Percentiles rank a stretch among this genome's conserved stretches.
These are phyloP conservation scores for Hypomontagnella monticulosa DNA, from an alignment of 495 filamentous ascomycete species.

Conservation along the genomic window DNA sequence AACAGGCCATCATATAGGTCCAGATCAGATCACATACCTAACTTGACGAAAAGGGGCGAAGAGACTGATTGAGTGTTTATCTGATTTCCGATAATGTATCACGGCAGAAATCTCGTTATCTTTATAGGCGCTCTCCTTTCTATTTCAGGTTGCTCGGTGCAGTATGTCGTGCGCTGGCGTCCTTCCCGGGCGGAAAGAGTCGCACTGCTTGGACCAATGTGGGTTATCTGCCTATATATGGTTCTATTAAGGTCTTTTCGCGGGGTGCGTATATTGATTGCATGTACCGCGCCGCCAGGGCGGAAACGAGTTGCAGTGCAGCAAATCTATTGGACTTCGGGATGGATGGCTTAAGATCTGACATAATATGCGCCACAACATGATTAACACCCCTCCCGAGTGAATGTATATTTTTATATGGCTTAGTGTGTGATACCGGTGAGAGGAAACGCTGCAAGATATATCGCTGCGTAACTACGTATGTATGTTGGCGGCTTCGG, in stretches of 20 bases:
- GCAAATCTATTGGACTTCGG: conserved; percentile 33
- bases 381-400: conserved; percentile 11
- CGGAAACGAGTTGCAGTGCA: conserved; percentile 30
- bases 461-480: neutral
- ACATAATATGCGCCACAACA: conserved; percentile 38
- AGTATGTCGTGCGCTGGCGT: conserved; percentile 19
- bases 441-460: neutral
- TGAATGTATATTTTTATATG: conserved; percentile 2
- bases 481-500: neutral
- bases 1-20: conserved; percentile 15
- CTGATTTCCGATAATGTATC: conserved; percentile 5
- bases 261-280: conserved; percentile 36
- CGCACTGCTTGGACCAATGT: conserved; percentile 12
- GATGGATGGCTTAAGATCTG: conserved; percentile 37
- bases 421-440: conserved; percentile 5
- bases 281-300: conserved; percentile 31
- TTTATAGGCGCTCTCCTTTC: neutral
- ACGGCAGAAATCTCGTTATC: conserved; percentile 1
- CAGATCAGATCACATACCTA: conserved; percentile 5
- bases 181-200: conserved; percentile 26
- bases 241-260: conserved; percentile 14
- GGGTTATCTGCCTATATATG: conserved; percentile 1
- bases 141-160: conserved; percentile 5
- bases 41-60: conserved; percentile 12
- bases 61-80: neutral